phyloP scores from a whole-genome alignment of 768 basidiomycete genomes.

The Boletus reticuloceps region DNA sequence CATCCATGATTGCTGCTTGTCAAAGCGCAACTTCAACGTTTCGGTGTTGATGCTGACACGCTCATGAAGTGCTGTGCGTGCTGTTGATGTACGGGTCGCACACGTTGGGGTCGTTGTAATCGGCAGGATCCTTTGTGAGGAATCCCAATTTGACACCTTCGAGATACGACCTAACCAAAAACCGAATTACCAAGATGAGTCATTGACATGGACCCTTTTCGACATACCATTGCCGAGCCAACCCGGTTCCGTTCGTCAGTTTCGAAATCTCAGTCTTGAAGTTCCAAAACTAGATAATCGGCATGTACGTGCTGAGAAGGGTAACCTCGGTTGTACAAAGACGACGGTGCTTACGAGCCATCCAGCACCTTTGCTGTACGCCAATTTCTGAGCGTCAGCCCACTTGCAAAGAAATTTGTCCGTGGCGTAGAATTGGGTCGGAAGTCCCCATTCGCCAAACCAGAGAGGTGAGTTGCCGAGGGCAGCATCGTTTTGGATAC shows the following conservation, averaged over 20 bases:
- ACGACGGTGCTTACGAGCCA: slow-evolving; percentile 54
- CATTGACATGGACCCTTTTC: background rate
- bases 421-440: slow-evolving; percentile 64
- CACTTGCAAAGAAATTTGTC: slow-evolving; percentile 61
- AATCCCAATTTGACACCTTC: slow-evolving; percentile 58
- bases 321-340: background rate
- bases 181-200: too few species aligned
- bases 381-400: slow-evolving; percentile 75
- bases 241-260: slow-evolving; percentile 40
- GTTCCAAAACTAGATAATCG: slow-evolving; percentile 55
- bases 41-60: too few species aligned
- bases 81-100: slow-evolving; percentile 49
- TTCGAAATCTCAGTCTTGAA: slow-evolving; percentile 66
- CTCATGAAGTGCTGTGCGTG: slow-evolving; percentile 11
- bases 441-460: slow-evolving; percentile 61
- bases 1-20: too few species aligned
- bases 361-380: slow-evolving; percentile 57
- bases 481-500: slow-evolving; percentile 47
- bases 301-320: background rate
- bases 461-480: slow-evolving; percentile 46
- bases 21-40: too few species aligned
- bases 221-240: slow-evolving; percentile 64
- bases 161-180: slow-evolving; percentile 60
- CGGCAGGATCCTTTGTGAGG: slow-evolving; percentile 61
- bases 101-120: slow-evolving; percentile 55